A percentile compares a stretch with the other conserved stretches of the same genome.
Conservation (phyloP, 306 rosid species). For the Rosa multiflora region DNA sequence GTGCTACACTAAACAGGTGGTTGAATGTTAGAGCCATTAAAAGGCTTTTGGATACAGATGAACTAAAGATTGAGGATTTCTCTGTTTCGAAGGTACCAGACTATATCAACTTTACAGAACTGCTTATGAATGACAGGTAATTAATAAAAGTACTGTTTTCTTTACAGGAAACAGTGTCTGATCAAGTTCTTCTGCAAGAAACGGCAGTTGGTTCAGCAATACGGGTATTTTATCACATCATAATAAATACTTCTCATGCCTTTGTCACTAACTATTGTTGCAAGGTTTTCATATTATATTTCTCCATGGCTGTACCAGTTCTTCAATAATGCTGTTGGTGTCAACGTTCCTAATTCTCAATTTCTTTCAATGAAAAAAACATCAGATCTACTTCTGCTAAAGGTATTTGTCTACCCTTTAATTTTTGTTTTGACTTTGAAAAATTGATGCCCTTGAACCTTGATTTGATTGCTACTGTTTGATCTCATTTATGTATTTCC, state of each 20-base stretch:
- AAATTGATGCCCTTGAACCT: not conserved
- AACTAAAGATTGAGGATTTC: constrained; percentile 36
- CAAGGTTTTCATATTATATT: constrained; percentile 17
- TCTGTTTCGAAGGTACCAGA: constrained; percentile 43
- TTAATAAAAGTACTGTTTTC: constrained; percentile 27
- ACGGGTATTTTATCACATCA: constrained; percentile 35
- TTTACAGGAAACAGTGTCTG: constrained; percentile 38
- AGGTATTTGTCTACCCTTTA: constrained; percentile 35
- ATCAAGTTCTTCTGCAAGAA: constrained; percentile 38
- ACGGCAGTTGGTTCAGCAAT: constrained; percentile 44
- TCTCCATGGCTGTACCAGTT: constrained; percentile 37
- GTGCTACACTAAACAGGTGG: constrained; percentile 49
- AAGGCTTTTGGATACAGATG: constrained; percentile 51
- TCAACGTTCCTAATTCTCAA: constrained; percentile 56
- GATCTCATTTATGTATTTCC: constrained; percentile 25
- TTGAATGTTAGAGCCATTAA: constrained; percentile 52
- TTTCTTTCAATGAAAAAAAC: constrained; percentile 53
- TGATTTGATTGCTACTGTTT: constrained; percentile 4
- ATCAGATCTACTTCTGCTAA: constrained; percentile 62
- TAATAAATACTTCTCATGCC: not conserved
- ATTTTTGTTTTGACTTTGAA: not conserved
- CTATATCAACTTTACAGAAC: constrained; percentile 1
- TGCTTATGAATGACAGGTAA: constrained; percentile 9
- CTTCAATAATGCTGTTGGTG: constrained; percentile 53
- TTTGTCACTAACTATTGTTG: constrained; percentile 6